Evolutionary conservation across 495 filamentous ascomycete species (phyloP), one percentile per base, ranked within the genome.

Genomic region (Penicillium crystallinum): DNA sequence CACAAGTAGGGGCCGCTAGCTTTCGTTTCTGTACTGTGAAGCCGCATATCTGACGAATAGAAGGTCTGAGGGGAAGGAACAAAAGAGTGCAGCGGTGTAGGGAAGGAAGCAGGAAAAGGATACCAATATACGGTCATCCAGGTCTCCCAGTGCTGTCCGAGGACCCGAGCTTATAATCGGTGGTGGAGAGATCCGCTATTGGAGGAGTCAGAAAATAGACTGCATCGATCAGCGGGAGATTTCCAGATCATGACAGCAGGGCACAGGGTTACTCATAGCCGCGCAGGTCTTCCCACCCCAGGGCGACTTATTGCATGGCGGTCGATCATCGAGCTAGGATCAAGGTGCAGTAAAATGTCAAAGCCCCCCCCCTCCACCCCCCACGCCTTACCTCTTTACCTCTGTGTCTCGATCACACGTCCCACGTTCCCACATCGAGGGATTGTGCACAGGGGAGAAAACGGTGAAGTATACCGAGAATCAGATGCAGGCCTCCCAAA

Each of bases 161-260:
- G 68, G 61, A 61, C 53, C 22, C 58, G 58, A 69, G 69, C 68
- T 72, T 72, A 69, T 71, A 71, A 74, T 70, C 58, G 41, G 62
- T 66, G 56, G 57, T 27, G 25, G 53, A 53, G 55, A 52, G 59
- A 62, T 62, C 59, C 59, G 60, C 64, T 61, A 70, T 73, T 67
- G 71, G 71, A 74, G 71, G 64, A 71, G 71, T 74, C 71, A 74
- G 58, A 67, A 71, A 70, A 57, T 68, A 69, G 67, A 63, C 59
- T 67, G 56, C 62, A 68, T 65, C 58, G 69, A 71, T 72, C 71
- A 68, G 64, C 66, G 64, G 59, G 59, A 62, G 57, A 60, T 61
- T 66, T 59, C 65, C 58, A 71, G 71, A 72, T 71, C 68, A 67
- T 71, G 71, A 70, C 67, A 66, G 67, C 66, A 65, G 67, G 64